Conservation (phyloP, 176 grass and related monocot genomes). For the Musa troglodytarum region DNA sequence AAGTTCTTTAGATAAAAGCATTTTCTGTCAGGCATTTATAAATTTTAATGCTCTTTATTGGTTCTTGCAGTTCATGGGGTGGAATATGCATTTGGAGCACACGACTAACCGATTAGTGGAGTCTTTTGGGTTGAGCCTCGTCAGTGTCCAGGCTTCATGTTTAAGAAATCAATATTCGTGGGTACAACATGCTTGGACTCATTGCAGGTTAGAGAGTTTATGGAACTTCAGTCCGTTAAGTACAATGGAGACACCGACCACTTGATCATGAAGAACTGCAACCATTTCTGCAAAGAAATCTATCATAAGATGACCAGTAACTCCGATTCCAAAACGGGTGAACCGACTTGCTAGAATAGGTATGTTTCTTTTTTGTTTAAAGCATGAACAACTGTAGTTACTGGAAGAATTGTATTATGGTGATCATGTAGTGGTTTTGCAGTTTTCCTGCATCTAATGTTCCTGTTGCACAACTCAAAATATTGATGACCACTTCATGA, state of each 20-base stretch:
- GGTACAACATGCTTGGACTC: conserved; percentile 84
- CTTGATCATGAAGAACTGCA: conserved; percentile 94
- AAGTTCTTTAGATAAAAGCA: not conserved
- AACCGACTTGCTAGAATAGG: conserved; percentile 92
- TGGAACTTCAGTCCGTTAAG: conserved; percentile 79
- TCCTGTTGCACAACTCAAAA: not conserved
- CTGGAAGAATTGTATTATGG: not conserved
- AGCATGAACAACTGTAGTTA: not conserved
- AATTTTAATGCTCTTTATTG: not conserved
- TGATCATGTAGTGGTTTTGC: not conserved
- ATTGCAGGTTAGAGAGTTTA: conserved; percentile 78
- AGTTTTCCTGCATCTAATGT: not conserved
- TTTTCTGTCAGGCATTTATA: conserved; percentile 2
- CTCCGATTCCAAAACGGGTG: conserved; percentile 80
- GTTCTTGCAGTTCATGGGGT: conserved; percentile 66
- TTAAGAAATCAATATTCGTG: conserved; percentile 87
- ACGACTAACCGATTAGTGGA: conserved; percentile 76
- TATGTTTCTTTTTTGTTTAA: conserved; percentile 18
- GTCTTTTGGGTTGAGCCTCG: conserved; percentile 94
- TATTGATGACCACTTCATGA: not conserved
- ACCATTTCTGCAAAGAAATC: conserved; percentile 97
- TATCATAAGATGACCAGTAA: conserved; percentile 83
- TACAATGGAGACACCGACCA: conserved; percentile 91
- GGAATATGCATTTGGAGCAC: conserved; percentile 98
- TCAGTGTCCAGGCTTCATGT: conserved; percentile 90